Evolutionary conservation across 768 basidiomycete genomes (phyloP), one percentile per base, ranked within the genome.

Genomic region (Termitomyces sp.): DNA sequence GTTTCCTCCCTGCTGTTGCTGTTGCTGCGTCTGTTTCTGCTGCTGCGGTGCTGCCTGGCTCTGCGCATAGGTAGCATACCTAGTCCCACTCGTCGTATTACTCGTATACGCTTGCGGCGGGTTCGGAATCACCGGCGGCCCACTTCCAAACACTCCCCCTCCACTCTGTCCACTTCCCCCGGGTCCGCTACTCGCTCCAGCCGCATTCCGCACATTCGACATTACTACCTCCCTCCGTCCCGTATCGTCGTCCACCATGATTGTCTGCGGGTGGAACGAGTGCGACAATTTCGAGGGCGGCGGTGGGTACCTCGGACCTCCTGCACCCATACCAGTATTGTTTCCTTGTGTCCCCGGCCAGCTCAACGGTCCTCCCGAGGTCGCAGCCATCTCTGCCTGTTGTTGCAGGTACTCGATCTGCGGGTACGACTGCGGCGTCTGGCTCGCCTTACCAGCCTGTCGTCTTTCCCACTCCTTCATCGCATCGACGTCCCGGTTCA

Each of bases 381-480:
- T 74, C 22, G 85, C 82, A 2, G 83, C 90, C 64, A 92, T 77
- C 72, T 93, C 92, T 1, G 93, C 95, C 69, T 98, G 95, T 70
- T 97, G 94, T 63, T 96, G 93, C 49, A 98, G 73, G 68, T 84
- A 92, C 69, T 96, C 95, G 34, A 98, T 79, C 67, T 95, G 93
- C 6, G 91, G 93, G 66, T 95, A 94, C 26, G 88, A 87, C 67
- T 88, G 85, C 22, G 64, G 32, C 16, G 85, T 82, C n/a, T 84
- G 84, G 13, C 77, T 73, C 1, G 83, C 79, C 65, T 88, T 89
- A 18, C 88, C 91, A 12, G 86, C 75, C 68, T 94, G 91, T 60
- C 95, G 77, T 63, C 94, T 75, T 73, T 98, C 97, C 96, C 96
- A 98, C 74, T 98, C 96, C 43, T 89, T 84, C 79, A 93, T 89